Conservation (phyloP, 257 asterid species). For the Echium plantagineum region DNA sequence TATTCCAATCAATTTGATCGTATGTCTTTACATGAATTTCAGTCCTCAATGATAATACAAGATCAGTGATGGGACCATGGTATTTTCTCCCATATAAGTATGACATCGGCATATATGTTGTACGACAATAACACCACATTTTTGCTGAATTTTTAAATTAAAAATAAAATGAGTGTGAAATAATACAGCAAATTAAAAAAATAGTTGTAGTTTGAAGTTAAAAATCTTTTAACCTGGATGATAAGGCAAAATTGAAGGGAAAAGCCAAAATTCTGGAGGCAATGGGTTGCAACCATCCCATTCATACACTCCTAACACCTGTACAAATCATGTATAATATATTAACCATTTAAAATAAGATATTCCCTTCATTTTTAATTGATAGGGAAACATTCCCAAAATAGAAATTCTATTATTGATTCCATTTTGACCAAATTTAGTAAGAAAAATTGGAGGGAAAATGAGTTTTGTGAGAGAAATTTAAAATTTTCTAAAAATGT, state of each 20-base stretch:
- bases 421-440: too few species aligned
- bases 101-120: conserved; percentile 83
- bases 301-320: conserved; percentile 43
- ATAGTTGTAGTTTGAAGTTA: neutral
- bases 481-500: too few species aligned
- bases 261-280: conserved; percentile 52
- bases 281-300: conserved; percentile 50
- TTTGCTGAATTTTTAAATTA: conserved; percentile 34
- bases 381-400: too few species aligned
- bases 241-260: conserved; percentile 26
- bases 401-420: too few species aligned
- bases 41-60: conserved; percentile 49
- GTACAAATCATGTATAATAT: neutral
- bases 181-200: neutral
- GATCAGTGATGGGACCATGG: conserved; percentile 55
- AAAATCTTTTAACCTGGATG: conserved; percentile 37
- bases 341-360: neutral
- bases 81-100: conserved; percentile 54
- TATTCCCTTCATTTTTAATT: too few species aligned
- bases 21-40: conserved; percentile 53
- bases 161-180: too few species aligned
- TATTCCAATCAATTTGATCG: conserved; percentile 62
- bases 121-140: conserved; percentile 86
- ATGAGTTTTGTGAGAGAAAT: too few species aligned
- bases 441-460: too few species aligned